Evolutionary conservation across 2,329 filamentous ascomycete species (phyloP), one percentile per base, ranked within the genome.

Genomic region (Chrysosporium queenslandicum): DNA sequence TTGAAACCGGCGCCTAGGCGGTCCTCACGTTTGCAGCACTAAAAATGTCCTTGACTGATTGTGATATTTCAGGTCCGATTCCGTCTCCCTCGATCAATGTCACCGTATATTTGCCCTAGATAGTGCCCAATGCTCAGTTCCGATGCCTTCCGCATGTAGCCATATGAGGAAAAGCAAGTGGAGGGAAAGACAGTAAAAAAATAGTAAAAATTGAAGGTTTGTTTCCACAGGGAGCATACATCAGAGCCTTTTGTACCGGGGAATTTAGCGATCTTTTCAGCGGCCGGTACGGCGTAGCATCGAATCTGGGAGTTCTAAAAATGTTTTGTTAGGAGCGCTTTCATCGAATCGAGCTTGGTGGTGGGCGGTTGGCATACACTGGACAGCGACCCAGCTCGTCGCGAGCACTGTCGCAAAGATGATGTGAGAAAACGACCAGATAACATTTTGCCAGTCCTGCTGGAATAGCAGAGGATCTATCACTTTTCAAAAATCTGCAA

Each of bases 1-100:
- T 41, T 54, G 41, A 49, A 42, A 34, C 40, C 46, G 48, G 42
- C 34, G 43, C 36, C 29, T 41, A 47, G 46, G 34, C 9, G 39
- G 18, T 36, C 71, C 76, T 58, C 76, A 94, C 91, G 72, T 94
- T 87, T 65, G 92, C 92, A 64, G 92, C 92, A 65, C 83, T 79
- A 77, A 96, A 98, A 74, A 98, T 98, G 72, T 96, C 87, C 82
- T 97, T 98, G 68, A 98, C 90, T 47, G 92, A 94, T 74, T 95
- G 84, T 60, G 92, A 83, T 69, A 98, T 98, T 77, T 98, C 91
- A 59, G 92, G 92, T 57, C 92, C 92, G 70, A 98, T 98, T 70
- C 92, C 92, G 68, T 98, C 94, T 74, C 94, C 92, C 80, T 98
- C 94, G 61, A 98, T 98, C 74, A 98, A 78, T 64, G 87, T 91